phyloP scores from a whole-genome alignment of 1,139 yeast genomes.

The Yamadazyma trypodendri region DNA sequence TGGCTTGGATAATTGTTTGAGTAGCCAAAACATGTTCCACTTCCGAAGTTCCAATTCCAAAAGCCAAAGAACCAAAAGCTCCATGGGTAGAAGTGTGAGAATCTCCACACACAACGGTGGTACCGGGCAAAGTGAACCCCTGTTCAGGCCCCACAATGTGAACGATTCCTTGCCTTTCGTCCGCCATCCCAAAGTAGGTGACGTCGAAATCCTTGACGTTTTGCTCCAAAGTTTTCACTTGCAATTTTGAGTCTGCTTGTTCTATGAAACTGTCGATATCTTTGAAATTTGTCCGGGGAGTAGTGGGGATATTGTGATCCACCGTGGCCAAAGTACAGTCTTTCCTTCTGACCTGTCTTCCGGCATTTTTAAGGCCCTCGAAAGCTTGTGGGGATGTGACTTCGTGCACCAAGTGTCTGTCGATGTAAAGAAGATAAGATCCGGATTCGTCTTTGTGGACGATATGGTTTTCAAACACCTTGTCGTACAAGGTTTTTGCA shows the following conservation, averaged over 20 bases:
- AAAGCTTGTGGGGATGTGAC: constrained; percentile 99
- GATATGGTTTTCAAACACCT: constrained; percentile 91
- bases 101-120: constrained; percentile 98
- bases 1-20: constrained; percentile 90
- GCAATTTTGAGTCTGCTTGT: constrained; percentile 88
- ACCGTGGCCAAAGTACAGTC: constrained; percentile 98
- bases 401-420: constrained; percentile 95
- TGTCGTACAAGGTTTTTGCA: constrained; percentile 87
- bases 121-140: constrained; percentile 97
- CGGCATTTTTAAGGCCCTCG: constrained; percentile 88
- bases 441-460: constrained; percentile 89
- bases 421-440: constrained; percentile 82
- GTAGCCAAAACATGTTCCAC: constrained; percentile 98
- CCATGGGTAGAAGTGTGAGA: constrained; percentile 98
- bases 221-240: constrained; percentile 87
- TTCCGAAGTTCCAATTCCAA: constrained; percentile 98
- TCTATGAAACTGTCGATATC: constrained; percentile 78
- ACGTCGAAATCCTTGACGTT: constrained; percentile 88
- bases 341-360: constrained; percentile 81
- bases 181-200: constrained; percentile 92
- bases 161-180: constrained; percentile 93
- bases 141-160: constrained; percentile 99
- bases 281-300: constrained; percentile 73
- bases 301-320: constrained; percentile 96
- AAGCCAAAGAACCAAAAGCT: constrained; percentile 97